Evolutionary conservation across 768 basidiomycete genomes (phyloP), one percentile per base, ranked within the genome.

Genomic region (Dendrothele bispora): DNA sequence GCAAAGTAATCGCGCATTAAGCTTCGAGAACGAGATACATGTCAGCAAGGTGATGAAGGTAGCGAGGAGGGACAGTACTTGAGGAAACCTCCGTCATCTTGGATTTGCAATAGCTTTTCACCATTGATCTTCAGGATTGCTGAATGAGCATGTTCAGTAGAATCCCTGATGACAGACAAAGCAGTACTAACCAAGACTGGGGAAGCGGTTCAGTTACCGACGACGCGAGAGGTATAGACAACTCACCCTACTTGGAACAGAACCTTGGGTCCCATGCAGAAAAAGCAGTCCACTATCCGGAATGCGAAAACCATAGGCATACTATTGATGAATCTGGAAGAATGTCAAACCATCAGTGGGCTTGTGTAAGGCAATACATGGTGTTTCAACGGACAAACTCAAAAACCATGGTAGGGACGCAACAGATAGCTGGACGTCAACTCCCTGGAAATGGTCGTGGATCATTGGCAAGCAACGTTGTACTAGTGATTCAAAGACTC

Each of bases 251-350:
- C 91, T 80, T 99, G 97, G 74, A 99, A 99, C 34, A 99, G 71
- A 2, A 99, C 97, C 58, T 95, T 98, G 0, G 95, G 92, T 0
- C 97, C 97, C 95, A 99, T 98, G 56, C 93, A 94, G 70, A 98
- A 87, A 73, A 98, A 95, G 63, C 95, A 98, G 63, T 98, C 95
- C 2, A 95, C 92, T 61, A 97, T 91, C 26, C 97, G 83, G 74
- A 97, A 99, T 0, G 95, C 95, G 60, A 98, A 99, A 34, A 99
- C 84, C 82, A 98, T 88, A 2, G 94, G 91, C 91, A 94, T 92
- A 61, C 87, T 91, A 67, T 93, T 93, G 62, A 93, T 92, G 60
- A 80, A 92, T 60, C 90, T 87, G 54, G 21, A 42, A 39, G 18
- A 11, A 11, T 10, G 18, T 11, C 43, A 35, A n/a, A n/a, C n/a